Base-by-base conservation (phyloP, 805 yeast species). In the Hanseniaspora lindneri region DNA sequence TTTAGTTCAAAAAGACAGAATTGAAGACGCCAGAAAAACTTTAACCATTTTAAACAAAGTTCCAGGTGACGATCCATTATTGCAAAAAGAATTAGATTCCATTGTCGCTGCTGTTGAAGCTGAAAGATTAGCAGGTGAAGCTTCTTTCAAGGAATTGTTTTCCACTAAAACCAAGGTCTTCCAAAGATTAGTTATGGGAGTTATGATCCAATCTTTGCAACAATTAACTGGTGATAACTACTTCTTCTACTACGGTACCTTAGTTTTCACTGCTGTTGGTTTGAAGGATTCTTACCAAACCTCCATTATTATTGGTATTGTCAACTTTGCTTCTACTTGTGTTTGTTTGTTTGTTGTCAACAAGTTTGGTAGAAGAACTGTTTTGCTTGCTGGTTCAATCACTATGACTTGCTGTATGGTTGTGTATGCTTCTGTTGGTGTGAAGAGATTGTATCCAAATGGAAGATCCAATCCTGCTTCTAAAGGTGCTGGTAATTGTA, bases 201-300 rank as follows among this genome's bases (percentile, higher is more conserved):
- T 73, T 51, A 57, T 68, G 54, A 55, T 76, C 35, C 80, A 76
- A 65, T 72, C 75, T 54, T 69, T 79, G 65, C 84, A 79, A 66
- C 83, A 79, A 64, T 68, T 76, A 58, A 73, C 78, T 50, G 81
- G 81, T 69, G 66, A 69, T 62, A 76, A 76, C 68, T 76, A 74
- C 60, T 75, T 76, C 68, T 76, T 76, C 71, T 76, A 75, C 66
- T 76, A 76, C 54, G 79, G 79, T 61, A 76, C 79, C 52, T 42
- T 51, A n/a, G 51, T 55, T 43, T 55, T 55, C 41, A 44, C 44
- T 32, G 50, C 58, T 47, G 58, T 55, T 39, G 58, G 64, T 59
- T 58, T 76, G 60, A 52, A 59, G 29, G 80, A 76, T 60, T 68
- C 79, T 37, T 76, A 70, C 61, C 67, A 72, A 62, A 74, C 80